A percentile compares a stretch with the other conserved stretches of the same genome.
These are phyloP conservation scores for Litchi chinensis DNA, from an alignment of 345 rosid species.

Conservation along the genomic window DNA sequence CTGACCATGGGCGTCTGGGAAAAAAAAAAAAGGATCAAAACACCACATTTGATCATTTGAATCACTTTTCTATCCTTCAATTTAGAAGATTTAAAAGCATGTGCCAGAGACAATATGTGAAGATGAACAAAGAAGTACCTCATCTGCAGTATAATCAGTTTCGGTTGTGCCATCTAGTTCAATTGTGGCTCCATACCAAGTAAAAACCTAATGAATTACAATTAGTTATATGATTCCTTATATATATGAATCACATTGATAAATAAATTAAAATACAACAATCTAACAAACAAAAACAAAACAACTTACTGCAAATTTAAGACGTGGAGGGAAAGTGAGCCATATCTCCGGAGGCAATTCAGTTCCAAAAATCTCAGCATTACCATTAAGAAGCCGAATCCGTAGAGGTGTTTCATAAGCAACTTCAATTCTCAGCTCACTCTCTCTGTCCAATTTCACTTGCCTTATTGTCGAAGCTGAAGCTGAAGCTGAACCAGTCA, in stretches of 20 bases:
- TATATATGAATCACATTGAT: background rate
- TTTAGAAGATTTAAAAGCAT: background rate
- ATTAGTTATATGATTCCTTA: background rate
- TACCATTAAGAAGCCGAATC: constrained; percentile 74
- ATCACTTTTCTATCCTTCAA: background rate
- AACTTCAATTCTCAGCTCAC: constrained; percentile 87
- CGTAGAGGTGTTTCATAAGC: constrained; percentile 71
- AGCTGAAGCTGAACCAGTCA: constrained; percentile 28
- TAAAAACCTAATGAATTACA: constrained; percentile 59
- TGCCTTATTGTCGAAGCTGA: constrained; percentile 52
- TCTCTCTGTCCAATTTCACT: constrained; percentile 81
- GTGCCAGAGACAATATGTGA: background rate
- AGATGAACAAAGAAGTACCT: constrained; percentile 44
- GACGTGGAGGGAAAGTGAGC: constrained; percentile 86
- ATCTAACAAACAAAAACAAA: background rate
- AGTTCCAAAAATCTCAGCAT: constrained; percentile 88
- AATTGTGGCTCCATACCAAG: constrained; percentile 93
- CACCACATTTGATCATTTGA: background rate
- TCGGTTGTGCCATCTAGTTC: constrained; percentile 87
- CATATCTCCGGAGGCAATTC: constrained; percentile 86
- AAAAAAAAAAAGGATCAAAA: constrained; percentile 22
- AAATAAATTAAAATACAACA: background rate
- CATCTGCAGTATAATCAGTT: constrained; percentile 93
- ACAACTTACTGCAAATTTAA: constrained; percentile 71
- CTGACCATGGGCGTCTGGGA: constrained; percentile 97